Conservation (phyloP, 768 basidiomycete species). For the Tephrocybe sp. region DNA sequence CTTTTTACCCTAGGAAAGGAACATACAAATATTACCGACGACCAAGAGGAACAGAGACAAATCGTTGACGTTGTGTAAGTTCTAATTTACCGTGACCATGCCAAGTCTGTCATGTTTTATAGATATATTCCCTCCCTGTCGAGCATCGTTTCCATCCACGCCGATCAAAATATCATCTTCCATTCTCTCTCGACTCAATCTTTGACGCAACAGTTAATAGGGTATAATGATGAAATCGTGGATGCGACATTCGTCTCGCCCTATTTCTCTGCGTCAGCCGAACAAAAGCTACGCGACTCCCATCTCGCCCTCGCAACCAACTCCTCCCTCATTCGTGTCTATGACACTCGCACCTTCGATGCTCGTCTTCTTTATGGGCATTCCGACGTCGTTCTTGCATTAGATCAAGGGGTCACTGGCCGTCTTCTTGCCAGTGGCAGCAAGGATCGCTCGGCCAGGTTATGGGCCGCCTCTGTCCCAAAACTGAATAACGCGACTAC, state of each 20-base stretch:
- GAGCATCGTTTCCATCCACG: conserved; percentile 80
- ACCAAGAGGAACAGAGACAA: conserved; percentile 80
- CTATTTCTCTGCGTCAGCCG: conserved; percentile 19
- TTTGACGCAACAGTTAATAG: conserved; percentile 81
- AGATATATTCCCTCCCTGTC: conserved; percentile 72
- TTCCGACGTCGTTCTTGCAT: conserved; percentile 84
- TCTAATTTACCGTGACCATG: background rate
- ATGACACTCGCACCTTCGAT: conserved; percentile 74
- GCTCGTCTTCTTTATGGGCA: conserved; percentile 88
- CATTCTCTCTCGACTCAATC: conserved; percentile 71
- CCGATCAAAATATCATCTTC: conserved; percentile 96
- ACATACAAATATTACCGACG: conserved; percentile 41
- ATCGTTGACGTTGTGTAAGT: conserved; percentile 83
- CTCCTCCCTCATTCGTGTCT: conserved; percentile 91
- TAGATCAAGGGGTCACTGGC: conserved; percentile 70
- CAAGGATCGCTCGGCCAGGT: conserved; percentile 85
- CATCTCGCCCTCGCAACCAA: conserved; percentile 96
- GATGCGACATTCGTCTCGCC: conserved; percentile 78
- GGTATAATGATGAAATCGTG: conserved; percentile 98
- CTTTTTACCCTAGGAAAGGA: conserved; percentile 59
- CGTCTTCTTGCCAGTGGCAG: conserved; percentile 85
- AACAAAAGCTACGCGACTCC: conserved; percentile 48
- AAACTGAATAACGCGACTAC: conserved; percentile 10
- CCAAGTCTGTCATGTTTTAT: conserved; percentile 12
- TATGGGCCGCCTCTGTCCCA: conserved; percentile 63